Base-by-base conservation (phyloP, 2,329 filamentous ascomycete species). In the Aspergillus tubingensis region DNA sequence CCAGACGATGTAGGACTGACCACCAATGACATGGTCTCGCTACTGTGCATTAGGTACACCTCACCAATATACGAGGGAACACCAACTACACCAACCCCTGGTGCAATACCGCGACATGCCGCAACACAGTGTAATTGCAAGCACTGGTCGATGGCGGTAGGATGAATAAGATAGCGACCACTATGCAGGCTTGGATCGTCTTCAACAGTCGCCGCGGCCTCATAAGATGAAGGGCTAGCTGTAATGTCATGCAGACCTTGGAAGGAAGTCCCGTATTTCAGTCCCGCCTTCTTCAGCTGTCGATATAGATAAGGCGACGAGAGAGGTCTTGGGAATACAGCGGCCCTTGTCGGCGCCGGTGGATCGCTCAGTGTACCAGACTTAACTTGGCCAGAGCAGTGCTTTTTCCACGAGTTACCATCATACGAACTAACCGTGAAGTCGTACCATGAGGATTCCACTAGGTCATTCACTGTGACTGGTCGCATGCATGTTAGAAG, bases 81-180 rank as follows among this genome's bases (percentile, higher is more conserved):
- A 10, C 56, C 43, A 3, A 43, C 23, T 5, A 25, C 43, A 3
- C 41, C 39, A 5, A 61, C 52, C 25, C 17, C 25, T 2, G 44
- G 53, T 1, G 39, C 11, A 2, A 62, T 21, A 7, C 66, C 66
- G n/a, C 27, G 39, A 3, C 39, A 61, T n/a, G 57, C 54, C 0
- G 65, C 60, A 0, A 65, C 59, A 5, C 51, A 51, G 7, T 67
- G 19, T 3, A 67, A 27, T 25, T 66, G 66, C 4, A 66, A 48
- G 30, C 63, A 62, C 17, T 61, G 41, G 39, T 68, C 65, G 2
- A 68, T 62, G 8, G 47, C 39, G 1, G 55, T 58, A 2, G 65
- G 63, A 57, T 67, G 66, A 25, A 67, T 11, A 2, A 50, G 44
- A 55, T 62, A 62, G 7, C 48, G 11, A 21, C 27, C 44, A 8